Base-by-base conservation (phyloP, 2,329 filamentous ascomycete species). In the Mariannaea sp. region DNA sequence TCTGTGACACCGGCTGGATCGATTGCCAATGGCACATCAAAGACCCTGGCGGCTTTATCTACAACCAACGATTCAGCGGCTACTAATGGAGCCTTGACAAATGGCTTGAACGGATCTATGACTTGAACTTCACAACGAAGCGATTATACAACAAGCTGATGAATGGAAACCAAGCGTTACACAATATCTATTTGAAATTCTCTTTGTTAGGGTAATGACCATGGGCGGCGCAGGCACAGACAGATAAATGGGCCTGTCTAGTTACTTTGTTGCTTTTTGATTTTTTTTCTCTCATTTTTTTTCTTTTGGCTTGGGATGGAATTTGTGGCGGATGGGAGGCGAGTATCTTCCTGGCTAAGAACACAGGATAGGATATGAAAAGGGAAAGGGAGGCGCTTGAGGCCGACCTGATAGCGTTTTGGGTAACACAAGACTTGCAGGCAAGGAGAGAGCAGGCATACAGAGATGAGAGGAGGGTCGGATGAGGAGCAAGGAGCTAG, bases 1-100 rank as follows among this genome's bases (percentile, higher is more conserved):
- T 68, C 66, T 42, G 54, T 52, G 49, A 60, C 45, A 49, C 69
- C 51, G 52, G 57, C 59, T 17, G 57, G 57, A 19, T 53, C 58
- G 10, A 53, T 59, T n/a, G 53, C 68, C 26, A 74, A 75, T 47
- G 73, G 72, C 22, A 64, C 59, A 7, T 62, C 55, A 14, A 66
- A 65, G 41, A 55, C 49, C 20, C 52, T 62, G 33, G 51, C 54
- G 12, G 45, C 61, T 13, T 56, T 56, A 9, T 52, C 58, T 20
- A 59, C 59, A 9, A 44, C 49, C 7, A n/a, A n/a, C n/a, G 61
- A 62, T 44, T 60, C 59, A 47, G 55, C 57, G 13, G 24, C 57
- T 9, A 50, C 51, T 7, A 66, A 70, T 19, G 64, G 68, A 32
- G 58, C 49, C 13, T 50, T 68, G 30, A 55, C 59, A 41, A 70